Evolutionary conservation across 495 filamentous ascomycete genomes (phyloP), one percentile per base, ranked within the genome.

Genomic region (Neurospora intermedia): DNA sequence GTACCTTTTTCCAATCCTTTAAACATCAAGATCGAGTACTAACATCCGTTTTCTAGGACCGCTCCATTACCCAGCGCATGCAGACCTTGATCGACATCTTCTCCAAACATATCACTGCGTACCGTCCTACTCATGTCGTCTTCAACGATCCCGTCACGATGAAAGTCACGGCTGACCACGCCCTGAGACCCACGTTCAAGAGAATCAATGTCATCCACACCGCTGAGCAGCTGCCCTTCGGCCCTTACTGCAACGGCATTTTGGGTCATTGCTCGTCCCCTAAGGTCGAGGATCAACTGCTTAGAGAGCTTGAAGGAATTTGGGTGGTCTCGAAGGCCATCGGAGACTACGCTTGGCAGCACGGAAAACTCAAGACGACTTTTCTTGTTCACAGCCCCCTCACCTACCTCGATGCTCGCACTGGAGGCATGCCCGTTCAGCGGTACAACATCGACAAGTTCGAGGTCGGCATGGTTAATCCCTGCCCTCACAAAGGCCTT

Each of bases 71-170:
- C 42, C 3, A 18, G 5, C 73, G 73, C 42, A 76, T 81, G 46
- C 13, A 72, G 43, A 38, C 69, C 11, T 43, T 80, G 1, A 40
- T 77, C 43, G 4, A 59, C 23, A 38, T 80, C 2, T 81, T 74
- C 72, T 38, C 71, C 3, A n/a, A 16, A 2, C 69, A 73, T 16
- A 78, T 81, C 38, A 41, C 59, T 18, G 9, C 27, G 0, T 80
- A 78, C 73, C n/a, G 66, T 15, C 78, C 79, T 6, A 81, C 79
- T 15, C 79, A 81, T 45, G 74, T 81, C 46, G 69, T 81, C 38
- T 81, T 81, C 76, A 81, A 81, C 46, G 79, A 81, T 27, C 72
- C 79, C 16, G 69, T 80, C 39, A 80, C 79, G 6, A 78, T 81
- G 78, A 81, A 80, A 41, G 16, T 77, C 43, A 76, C 79, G 6